Evolutionary conservation across 2,329 filamentous ascomycete genomes (phyloP).

Genomic region (Sporothrix phasma): DNA sequence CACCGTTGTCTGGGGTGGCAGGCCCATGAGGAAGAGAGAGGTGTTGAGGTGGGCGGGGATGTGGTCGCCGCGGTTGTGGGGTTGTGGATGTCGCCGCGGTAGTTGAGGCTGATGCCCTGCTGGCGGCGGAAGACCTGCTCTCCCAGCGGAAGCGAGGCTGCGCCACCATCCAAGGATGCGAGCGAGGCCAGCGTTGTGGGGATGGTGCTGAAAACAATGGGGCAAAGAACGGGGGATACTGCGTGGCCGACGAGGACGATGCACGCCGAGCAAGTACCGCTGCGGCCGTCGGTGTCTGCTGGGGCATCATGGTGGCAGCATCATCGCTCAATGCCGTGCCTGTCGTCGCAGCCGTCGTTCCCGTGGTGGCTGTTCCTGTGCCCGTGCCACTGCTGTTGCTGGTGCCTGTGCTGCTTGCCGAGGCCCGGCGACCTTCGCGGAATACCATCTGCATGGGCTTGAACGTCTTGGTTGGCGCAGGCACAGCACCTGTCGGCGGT

Average conservation of each 20-base stretch:
- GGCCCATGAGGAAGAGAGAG: slow-evolving; percentile 16
- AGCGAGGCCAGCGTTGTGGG: neutral
- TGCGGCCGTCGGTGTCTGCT: neutral
- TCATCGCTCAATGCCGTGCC: neutral
- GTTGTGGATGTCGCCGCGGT: slow-evolving; percentile 18
- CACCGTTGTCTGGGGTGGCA: slow-evolving; percentile 12
- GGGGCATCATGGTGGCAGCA: neutral
- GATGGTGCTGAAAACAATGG: neutral
- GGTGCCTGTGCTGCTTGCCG: slow-evolving; percentile 11
- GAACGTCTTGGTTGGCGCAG: slow-evolving; percentile 6
- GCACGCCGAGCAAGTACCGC: neutral
- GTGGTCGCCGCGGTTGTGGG: slow-evolving; percentile 18
- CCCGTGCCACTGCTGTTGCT: slow-evolving; percentile 8
- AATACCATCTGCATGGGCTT: slow-evolving; percentile 18
- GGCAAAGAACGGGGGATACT: neutral
- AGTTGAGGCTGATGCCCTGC: slow-evolving; percentile 18
- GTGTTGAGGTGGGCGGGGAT: slow-evolving; percentile 16
- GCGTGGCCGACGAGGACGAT: neutral
- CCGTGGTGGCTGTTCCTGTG: neutral
- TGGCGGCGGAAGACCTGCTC: slow-evolving; percentile 14
- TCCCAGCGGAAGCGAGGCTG: neutral
- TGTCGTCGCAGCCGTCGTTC: neutral
- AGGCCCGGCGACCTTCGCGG: slow-evolving; percentile 11
- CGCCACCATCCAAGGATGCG: neutral
- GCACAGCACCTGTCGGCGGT: neutral